A percentile compares a stretch with the other conserved stretches of the same genome.
Evolutionary conservation across 306 rosid species (phyloP).

Genomic region (Quercus aquifolioides): DNA sequence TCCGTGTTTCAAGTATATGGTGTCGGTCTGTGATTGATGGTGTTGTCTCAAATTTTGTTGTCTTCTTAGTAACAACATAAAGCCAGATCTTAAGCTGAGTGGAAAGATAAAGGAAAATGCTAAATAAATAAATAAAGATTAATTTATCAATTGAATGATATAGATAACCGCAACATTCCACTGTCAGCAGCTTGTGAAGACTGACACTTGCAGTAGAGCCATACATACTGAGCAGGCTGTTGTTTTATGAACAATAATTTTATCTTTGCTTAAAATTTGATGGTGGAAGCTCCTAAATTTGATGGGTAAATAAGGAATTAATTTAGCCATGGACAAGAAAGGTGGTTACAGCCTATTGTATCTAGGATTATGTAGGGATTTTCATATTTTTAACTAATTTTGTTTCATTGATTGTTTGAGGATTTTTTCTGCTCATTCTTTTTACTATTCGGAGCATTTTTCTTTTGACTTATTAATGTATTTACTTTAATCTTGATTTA

Average conservation of each 20-base stretch:
- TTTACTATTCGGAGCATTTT: not conserved
- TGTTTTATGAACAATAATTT: not conserved
- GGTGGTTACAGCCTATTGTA: not conserved
- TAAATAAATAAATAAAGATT: not conserved
- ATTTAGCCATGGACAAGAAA: not conserved
- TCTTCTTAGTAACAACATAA: not conserved
- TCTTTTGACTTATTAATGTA: not conserved
- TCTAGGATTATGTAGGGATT: not conserved
- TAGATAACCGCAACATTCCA: not conserved
- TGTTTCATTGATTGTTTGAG: not conserved
- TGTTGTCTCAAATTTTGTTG: not conserved
- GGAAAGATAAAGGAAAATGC: not conserved
- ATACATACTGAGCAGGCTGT: not conserved
- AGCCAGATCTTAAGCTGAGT: not conserved
- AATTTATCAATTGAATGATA: not conserved
- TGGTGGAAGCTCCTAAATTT: not conserved
- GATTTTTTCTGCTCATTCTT: not conserved
- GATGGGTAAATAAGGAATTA: not conserved
- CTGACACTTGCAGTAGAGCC: not conserved
- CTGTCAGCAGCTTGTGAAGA: not conserved
- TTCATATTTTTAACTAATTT: not conserved
- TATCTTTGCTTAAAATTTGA: not conserved
- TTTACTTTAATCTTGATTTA: not conserved
- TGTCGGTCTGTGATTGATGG: not conserved
- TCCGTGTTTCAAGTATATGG: not conserved